Evolutionary conservation across 257 asterid species (phyloP).

Genomic region (Schizonepeta tenuifolia): DNA sequence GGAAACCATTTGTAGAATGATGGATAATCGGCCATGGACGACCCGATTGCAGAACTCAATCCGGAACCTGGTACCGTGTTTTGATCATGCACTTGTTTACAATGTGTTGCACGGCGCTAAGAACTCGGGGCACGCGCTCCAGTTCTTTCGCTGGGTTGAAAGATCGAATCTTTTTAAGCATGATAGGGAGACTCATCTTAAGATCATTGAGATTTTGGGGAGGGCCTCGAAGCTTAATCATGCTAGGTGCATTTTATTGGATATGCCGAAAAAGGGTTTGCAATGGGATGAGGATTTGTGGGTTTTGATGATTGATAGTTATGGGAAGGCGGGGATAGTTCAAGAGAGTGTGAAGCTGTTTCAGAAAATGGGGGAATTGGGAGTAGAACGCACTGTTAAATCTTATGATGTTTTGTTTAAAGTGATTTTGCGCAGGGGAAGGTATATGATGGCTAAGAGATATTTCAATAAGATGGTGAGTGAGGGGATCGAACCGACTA

Average conservation of each 20-base stretch:
- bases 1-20: conserved; percentile 77
- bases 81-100: conserved; percentile 77
- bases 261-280: conserved; percentile 81
- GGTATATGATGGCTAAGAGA: conserved; percentile 89
- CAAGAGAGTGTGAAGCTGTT: conserved; percentile 95
- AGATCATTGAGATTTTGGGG: conserved; percentile 81
- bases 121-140: conserved; percentile 85
- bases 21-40: conserved; percentile 90
- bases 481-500: conserved; percentile 79
- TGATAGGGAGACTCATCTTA: conserved; percentile 65
- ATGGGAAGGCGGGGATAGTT: conserved; percentile 84
- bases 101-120: conserved; percentile 73
- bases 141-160: conserved; percentile 95
- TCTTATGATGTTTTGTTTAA: conserved; percentile 71
- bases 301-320: conserved; percentile 77
- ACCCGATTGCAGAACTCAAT: conserved; percentile 89
- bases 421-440: conserved; percentile 78
- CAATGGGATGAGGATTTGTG: conserved; percentile 96
- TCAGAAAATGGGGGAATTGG: conserved; percentile 77
- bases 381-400: conserved; percentile 65
- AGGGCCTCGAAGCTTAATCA: conserved; percentile 79
- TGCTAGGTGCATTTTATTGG: conserved; percentile 82
- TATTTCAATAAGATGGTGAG: conserved; percentile 80
- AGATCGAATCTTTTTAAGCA: conserved; percentile 68
- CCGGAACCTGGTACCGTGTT: conserved; percentile 65